A percentile compares a stretch with the other conserved stretches of the same genome.
Evolutionary conservation across 768 basidiomycete species (phyloP).

Genomic region (Imleria badia): DNA sequence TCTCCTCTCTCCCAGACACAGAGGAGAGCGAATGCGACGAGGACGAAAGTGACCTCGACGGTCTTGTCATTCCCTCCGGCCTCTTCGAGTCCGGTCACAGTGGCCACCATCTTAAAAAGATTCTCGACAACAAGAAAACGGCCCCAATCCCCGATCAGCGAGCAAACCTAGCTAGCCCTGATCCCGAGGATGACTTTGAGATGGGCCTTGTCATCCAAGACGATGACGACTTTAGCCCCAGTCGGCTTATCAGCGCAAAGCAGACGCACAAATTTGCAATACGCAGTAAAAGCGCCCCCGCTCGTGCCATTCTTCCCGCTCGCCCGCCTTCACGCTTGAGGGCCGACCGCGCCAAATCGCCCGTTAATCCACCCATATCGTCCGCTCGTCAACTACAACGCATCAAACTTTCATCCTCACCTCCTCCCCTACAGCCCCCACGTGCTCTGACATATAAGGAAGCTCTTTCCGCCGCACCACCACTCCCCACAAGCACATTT

Average conservation of each 20-base stretch:
- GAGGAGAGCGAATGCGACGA: conserved; percentile 70
- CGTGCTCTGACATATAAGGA: conserved; percentile 62
- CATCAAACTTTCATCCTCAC: conserved; percentile 67
- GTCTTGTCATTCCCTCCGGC: conserved; percentile 72
- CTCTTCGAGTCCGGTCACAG: conserved; percentile 74
- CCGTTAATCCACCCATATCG: conserved; percentile 65
- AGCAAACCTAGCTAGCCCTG: conserved; percentile 53
- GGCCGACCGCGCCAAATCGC: conserved; percentile 70
- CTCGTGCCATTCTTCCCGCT: conserved; percentile 45
- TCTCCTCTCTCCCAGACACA: conserved; percentile 65
- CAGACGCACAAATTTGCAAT: conserved; percentile 44
- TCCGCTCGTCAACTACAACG: conserved; percentile 68
- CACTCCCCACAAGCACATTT: conserved; percentile 53
- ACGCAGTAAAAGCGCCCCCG: conserved; percentile 62
- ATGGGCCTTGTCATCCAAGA: conserved; percentile 81
- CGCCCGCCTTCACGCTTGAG: conserved; percentile 67
- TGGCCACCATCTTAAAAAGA: conserved; percentile 47
- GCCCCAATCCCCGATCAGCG: conserved; percentile 53
- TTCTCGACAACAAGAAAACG: conserved; percentile 56
- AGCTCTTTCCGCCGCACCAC: conserved; percentile 50
- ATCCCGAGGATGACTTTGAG: conserved; percentile 85
- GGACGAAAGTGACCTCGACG: conserved; percentile 76
- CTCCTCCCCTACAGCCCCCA: conserved; percentile 51
- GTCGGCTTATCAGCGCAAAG: conserved; percentile 56
- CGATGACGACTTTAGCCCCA: conserved; percentile 79